phyloP scores from a whole-genome alignment of 2,329 filamentous ascomycete genomes.

The Curvularia eragrostidis region DNA sequence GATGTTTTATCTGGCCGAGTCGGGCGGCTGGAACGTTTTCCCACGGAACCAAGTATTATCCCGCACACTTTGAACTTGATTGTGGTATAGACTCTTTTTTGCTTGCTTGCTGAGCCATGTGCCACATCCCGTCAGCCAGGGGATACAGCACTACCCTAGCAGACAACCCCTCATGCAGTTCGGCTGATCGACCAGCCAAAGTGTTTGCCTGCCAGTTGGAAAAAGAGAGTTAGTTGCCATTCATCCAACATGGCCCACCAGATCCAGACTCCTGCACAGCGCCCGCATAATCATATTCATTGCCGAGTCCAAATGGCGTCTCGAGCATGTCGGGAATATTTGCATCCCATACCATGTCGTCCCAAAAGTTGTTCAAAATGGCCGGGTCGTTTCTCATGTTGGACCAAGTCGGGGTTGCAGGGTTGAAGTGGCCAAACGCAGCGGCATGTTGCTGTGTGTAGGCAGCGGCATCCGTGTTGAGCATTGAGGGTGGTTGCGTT shows the following conservation, averaged over 20 bases:
- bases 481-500: slow-evolving; percentile 20
- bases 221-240: slow-evolving; percentile 36
- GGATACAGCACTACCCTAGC: too few relatives aligned
- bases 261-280: slow-evolving; percentile 44
- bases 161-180: neutral
- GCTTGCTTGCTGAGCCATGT: neutral
- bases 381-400: slow-evolving; percentile 35
- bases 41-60: too few relatives aligned
- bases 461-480: slow-evolving; percentile 19
- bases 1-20: neutral
- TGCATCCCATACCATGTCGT: slow-evolving; percentile 54
- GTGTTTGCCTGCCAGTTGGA: neutral
- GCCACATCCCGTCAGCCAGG: too few relatives aligned
- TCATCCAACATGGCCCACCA: slow-evolving; percentile 46
- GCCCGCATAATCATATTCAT: slow-evolving; percentile 46
- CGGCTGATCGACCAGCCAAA: neutral
- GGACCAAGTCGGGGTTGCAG: slow-evolving; percentile 35
- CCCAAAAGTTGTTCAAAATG: slow-evolving; percentile 49
- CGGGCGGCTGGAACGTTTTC: too few relatives aligned
- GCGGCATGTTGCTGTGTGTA: slow-evolving; percentile 10
- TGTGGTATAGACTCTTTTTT: neutral
- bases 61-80: too few relatives aligned
- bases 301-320: slow-evolving; percentile 42
- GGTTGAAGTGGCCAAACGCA: slow-evolving; percentile 33
- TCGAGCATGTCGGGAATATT: slow-evolving; percentile 49